These are phyloP conservation scores for Calophaca sinica DNA, from an alignment of 306 rosid genomes.

Conservation along the genomic window DNA sequence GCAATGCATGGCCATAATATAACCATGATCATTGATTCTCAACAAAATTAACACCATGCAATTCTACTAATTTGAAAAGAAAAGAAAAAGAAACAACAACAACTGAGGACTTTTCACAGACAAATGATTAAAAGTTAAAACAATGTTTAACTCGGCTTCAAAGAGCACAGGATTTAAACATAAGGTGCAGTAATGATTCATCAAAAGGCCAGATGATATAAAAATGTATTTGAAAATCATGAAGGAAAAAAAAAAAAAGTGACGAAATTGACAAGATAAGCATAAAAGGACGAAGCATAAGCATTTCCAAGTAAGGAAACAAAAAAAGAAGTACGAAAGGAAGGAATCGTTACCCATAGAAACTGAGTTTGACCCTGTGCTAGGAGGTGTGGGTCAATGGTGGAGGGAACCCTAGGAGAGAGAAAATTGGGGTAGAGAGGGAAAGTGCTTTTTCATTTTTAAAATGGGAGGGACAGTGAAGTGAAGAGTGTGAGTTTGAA, in stretches of 20 bases:
- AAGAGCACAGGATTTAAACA: not conserved
- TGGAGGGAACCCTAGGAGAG: slow-evolving; percentile 62
- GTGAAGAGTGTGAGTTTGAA: slow-evolving; percentile 55
- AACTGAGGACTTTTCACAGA: not conserved
- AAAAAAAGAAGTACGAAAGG: not conserved
- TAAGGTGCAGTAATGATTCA: too few species aligned
- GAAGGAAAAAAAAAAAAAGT: not conserved
- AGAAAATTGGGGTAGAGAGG: slow-evolving; percentile 4
- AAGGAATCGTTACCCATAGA: slow-evolving; percentile 40
- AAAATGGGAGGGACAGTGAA: slow-evolving; percentile 47
- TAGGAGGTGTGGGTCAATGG: slow-evolving; percentile 12
- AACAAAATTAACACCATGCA: not conserved
- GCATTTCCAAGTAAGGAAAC: slow-evolving; percentile 37
- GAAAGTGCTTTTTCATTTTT: not conserved
- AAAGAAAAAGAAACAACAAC: not conserved
- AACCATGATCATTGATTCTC: not conserved
- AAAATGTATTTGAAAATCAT: not conserved
- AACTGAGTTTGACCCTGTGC: slow-evolving; percentile 36
- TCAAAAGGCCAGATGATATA: too few species aligned
- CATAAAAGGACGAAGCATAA: not conserved
- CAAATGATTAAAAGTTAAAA: not conserved
- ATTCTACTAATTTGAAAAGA: not conserved
- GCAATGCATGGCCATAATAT: slow-evolving; percentile 41
- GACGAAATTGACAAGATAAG: not conserved
- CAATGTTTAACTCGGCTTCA: not conserved